These are phyloP conservation scores for Eragrostis nindensis DNA, from an alignment of 176 grass and related monocot genomes.

Conservation along the genomic window DNA sequence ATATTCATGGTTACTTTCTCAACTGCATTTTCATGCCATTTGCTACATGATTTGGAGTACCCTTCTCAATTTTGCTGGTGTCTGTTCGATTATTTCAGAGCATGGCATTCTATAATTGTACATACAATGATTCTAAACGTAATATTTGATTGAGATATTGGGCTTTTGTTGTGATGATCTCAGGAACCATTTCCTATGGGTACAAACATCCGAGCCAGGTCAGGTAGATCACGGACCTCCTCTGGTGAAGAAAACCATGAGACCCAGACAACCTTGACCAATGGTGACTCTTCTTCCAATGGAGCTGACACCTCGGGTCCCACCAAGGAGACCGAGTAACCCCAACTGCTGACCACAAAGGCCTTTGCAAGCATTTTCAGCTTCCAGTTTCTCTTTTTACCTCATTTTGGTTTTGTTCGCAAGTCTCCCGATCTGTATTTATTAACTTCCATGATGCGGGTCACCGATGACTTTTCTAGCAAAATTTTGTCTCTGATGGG, in stretches of 20 bases:
- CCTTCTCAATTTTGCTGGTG: neutral
- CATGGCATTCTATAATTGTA: neutral
- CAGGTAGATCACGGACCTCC: conserved; percentile 61
- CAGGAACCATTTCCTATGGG: conserved; percentile 97
- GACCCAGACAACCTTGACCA: conserved; percentile 42
- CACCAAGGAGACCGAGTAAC: conserved; percentile 66
- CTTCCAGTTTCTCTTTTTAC: conserved; percentile 18
- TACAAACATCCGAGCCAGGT: conserved; percentile 75
- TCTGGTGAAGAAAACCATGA: conserved; percentile 74
- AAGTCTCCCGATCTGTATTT: conserved; percentile 43
- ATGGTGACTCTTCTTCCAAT: conserved; percentile 44
- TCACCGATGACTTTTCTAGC: conserved; percentile 25
- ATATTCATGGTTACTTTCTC: neutral
- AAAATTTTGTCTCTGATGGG: conserved; percentile 45
- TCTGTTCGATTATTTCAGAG: neutral
- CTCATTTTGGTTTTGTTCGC: conserved; percentile 35
- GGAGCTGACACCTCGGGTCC: conserved; percentile 54
- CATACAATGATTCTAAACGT: neutral
- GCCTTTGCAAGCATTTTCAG: conserved; percentile 10
- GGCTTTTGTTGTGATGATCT: conserved; percentile 6
- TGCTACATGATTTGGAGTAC: neutral
- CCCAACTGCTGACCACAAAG: conserved; percentile 51
- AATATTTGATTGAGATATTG: conserved; percentile 6
- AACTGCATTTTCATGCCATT: conserved; percentile 3
- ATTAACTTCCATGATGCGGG: conserved; percentile 40